Percentiles rank a stretch among this genome's conserved stretches.
phyloP scores from a whole-genome alignment of 805 yeast species.

The Wickerhamomyces strasburgensis region DNA sequence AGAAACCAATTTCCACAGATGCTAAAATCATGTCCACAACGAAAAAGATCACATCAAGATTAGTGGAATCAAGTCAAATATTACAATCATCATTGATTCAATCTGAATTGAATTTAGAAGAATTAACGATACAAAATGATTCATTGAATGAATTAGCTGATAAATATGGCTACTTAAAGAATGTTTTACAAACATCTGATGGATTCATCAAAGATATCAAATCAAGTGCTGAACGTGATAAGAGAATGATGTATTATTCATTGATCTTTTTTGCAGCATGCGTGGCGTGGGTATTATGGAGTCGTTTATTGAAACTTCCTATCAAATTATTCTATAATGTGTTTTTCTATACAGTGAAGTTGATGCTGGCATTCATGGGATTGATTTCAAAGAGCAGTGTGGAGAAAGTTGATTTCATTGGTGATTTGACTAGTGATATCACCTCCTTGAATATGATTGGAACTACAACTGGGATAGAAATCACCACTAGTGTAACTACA shows the following conservation, averaged over 20 bases:
- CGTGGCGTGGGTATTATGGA: slow-evolving; percentile 20
- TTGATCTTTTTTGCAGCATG: slow-evolving; percentile 19
- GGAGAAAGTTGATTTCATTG: slow-evolving; percentile 5
- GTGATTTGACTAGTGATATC: slow-evolving; percentile 1
- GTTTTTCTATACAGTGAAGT: slow-evolving; percentile 8
- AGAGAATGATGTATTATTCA: slow-evolving; percentile 19
- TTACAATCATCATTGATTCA: slow-evolving; percentile 23
- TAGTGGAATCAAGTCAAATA: slow-evolving; percentile 22
- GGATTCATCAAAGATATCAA: slow-evolving; percentile 23
- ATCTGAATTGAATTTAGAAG: slow-evolving; percentile 23
- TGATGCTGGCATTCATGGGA: slow-evolving; percentile 13
- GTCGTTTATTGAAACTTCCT: slow-evolving; percentile 20
- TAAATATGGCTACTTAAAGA: slow-evolving; percentile 17
- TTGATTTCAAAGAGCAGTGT: slow-evolving; percentile 7
- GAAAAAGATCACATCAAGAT: slow-evolving; percentile 22
- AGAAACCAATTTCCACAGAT: slow-evolving; percentile 11
- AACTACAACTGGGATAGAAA: background rate
- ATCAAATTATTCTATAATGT: slow-evolving; percentile 11
- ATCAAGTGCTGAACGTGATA: slow-evolving; percentile 20
- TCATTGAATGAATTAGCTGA: slow-evolving; percentile 15
- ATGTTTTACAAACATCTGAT: slow-evolving; percentile 20
- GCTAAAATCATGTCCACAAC: slow-evolving; percentile 22
- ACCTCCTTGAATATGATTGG: background rate
- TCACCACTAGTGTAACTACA: background rate
- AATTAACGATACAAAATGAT: slow-evolving; percentile 21